Evolutionary conservation across 129 eudicot genomes (phyloP).

Genomic region (Deinandra increscens): DNA sequence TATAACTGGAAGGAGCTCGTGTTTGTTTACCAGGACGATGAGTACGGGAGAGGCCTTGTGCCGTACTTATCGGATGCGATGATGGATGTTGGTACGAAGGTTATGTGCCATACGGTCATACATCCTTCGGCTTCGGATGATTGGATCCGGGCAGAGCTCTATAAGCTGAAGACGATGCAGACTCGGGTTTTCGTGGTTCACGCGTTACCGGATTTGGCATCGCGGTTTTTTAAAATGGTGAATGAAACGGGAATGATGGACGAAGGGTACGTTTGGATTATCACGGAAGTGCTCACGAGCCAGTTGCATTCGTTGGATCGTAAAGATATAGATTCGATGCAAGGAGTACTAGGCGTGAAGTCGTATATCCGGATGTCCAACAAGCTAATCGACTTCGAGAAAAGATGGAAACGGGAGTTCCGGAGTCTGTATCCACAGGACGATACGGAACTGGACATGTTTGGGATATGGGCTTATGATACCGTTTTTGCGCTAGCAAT

Average conservation of each 20-base stretch:
- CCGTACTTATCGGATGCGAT: constrained; percentile 3
- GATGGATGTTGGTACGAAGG: neutral
- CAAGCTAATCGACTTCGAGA: neutral
- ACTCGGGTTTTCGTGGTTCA: constrained; percentile 14
- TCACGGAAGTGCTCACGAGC: constrained; percentile 7
- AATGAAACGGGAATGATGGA: constrained; percentile 1
- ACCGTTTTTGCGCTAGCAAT: neutral
- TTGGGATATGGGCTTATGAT: constrained; percentile 12
- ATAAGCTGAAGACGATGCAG: constrained; percentile 9
- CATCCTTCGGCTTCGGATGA: constrained; percentile 12
- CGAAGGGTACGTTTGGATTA: constrained; percentile 8
- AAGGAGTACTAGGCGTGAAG: constrained; percentile 9
- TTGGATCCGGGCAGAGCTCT: neutral
- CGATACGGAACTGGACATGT: neutral
- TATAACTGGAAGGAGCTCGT: neutral
- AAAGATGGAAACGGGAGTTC: constrained; percentile 2
- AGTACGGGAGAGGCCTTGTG: constrained; percentile 2
- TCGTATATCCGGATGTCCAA: neutral
- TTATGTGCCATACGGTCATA: constrained; percentile 8
- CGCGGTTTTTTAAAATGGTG: neutral
- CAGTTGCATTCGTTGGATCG: constrained; percentile 13
- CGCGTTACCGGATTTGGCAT: neutral
- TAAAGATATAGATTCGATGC: neutral
- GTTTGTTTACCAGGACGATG: constrained; percentile 2
- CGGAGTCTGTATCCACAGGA: neutral